phyloP scores from a whole-genome alignment of 2,329 filamentous ascomycete species.

The Pleochaeta shiraiana region DNA sequence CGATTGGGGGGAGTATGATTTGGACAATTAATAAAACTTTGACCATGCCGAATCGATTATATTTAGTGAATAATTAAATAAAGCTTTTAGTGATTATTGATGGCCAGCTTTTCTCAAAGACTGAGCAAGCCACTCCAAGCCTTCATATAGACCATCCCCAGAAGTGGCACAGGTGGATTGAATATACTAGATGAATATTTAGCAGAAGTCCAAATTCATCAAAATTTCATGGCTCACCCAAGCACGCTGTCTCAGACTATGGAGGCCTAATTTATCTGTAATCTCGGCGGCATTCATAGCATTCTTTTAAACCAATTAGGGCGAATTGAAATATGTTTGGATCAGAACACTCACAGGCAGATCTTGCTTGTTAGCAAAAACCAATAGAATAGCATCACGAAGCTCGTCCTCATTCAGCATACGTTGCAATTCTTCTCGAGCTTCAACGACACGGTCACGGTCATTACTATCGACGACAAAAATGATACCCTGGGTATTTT shows the following conservation, averaged over 20 bases:
- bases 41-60: not conserved
- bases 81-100: conserved; percentile 29
- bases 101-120: conserved; percentile 57
- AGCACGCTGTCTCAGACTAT: conserved; percentile 94
- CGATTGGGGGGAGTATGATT: conserved; percentile 15
- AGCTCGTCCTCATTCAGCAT: conserved; percentile 99
- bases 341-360: conserved; percentile 47
- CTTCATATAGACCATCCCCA: conserved; percentile 98
- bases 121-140: conserved; percentile 81
- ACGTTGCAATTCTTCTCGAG: conserved; percentile 85
- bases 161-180: conserved; percentile 99
- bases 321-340: too few relatives aligned
- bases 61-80: not conserved
- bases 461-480: conserved; percentile 99
- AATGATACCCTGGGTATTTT: conserved; percentile 98
- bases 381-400: conserved; percentile 84
- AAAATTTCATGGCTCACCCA: conserved; percentile 58
- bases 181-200: conserved; percentile 53
- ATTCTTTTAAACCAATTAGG: conserved; percentile 44
- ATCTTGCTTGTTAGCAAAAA: conserved; percentile 99
- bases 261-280: conserved; percentile 98
- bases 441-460: conserved; percentile 93
- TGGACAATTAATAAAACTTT: conserved; percentile 16
- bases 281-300: conserved; percentile 99
- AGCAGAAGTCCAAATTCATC: not conserved